Base-by-base conservation (phyloP, 2,329 filamentous ascomycete genomes). In the Hymenoscyphus salicellus region DNA sequence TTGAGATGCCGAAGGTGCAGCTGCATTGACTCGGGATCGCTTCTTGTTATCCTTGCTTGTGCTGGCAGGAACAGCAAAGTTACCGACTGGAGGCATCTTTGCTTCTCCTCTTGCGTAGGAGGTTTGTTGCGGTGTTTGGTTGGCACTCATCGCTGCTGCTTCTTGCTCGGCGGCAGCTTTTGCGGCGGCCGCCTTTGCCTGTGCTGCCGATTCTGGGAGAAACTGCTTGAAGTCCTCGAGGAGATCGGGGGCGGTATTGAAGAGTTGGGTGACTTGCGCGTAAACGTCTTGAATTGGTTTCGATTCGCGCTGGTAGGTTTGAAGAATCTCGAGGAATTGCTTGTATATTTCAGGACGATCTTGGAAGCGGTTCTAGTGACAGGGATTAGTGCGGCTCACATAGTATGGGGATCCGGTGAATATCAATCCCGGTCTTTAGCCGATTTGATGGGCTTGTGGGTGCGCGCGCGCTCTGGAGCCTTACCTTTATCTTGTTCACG, bases 181-280 rank as follows among this genome's bases (percentile, higher is more conserved):
- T 72, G 86, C 77, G 68, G 79, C 83, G 65, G 78, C 82, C 66
- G 79, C 85, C 76, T 84, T 90, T 71, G 83, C 86, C 69, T 88
- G 85, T 20, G 89, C 88, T 36, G 89, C 88, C 55, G 94, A 96
- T 76, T 99, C 95, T 0, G 95, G 95, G 7, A 99, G 83, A 71
- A 99, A 99, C 75, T 99, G 95, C 77, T 99, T 99, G 76, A 99
- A 99, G 74, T 99, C 95, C 77, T 99, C 95, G 1, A 99, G 82
- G 14, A 99, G 86, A 78, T 99, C 95, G 4, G 94, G 94, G 0
- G 96, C 95, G 5, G 90, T 90, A 75, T 92, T 93, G 80, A 99
- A 99, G 0, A 99, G 82, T 36, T 90, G 90, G 0, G 96, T 99
- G 28, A 99, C 95, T 77, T 99, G 95, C 1, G 92, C 91, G 77